Evolutionary conservation across 257 asterid genomes (phyloP).

Genomic region (Nicotiana undulata): DNA sequence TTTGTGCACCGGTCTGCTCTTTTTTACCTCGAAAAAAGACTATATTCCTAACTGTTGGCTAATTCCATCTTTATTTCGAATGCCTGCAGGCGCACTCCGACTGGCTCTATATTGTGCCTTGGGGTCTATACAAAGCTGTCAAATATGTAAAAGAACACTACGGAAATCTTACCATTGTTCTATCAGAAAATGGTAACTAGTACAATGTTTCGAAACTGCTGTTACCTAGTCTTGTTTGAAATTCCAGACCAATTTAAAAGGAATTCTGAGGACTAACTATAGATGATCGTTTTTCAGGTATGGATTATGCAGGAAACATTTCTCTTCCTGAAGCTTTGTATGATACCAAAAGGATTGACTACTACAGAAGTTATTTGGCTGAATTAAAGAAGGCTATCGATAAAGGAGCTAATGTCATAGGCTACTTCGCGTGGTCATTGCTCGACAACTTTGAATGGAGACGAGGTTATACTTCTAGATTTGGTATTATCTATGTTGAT

Average conservation of each 20-base stretch:
- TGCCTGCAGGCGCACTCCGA: slow-evolving; percentile 56
- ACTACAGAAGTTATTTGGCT: slow-evolving; percentile 57
- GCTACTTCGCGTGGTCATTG: slow-evolving; percentile 84
- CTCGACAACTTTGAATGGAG: slow-evolving; percentile 93
- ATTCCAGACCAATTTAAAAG: background rate
- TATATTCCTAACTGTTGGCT: background rate
- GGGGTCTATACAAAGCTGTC: slow-evolving; percentile 86
- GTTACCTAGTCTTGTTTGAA: background rate
- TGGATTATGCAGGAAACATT: slow-evolving; percentile 75
- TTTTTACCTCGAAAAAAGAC: background rate
- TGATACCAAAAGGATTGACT: slow-evolving; percentile 51
- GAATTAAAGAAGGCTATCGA: slow-evolving; percentile 55
- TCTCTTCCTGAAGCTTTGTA: slow-evolving; percentile 48
- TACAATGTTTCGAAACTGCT: background rate
- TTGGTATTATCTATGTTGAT: slow-evolving; percentile 78
- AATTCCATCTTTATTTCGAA: background rate
- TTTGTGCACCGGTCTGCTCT: too few relatives aligned
- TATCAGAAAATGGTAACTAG: slow-evolving; percentile 77
- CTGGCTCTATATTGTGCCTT: slow-evolving; percentile 90
- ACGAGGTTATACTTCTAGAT: slow-evolving; percentile 77
- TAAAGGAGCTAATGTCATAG: slow-evolving; percentile 70
- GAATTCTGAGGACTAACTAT: background rate
- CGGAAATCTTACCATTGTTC: slow-evolving; percentile 64
- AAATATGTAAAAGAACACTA: slow-evolving; percentile 70
- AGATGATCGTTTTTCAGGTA: slow-evolving; percentile 33